These are phyloP conservation scores for Omphalea diandra DNA, from an alignment of 441 rosid genomes.

Conservation along the genomic window DNA sequence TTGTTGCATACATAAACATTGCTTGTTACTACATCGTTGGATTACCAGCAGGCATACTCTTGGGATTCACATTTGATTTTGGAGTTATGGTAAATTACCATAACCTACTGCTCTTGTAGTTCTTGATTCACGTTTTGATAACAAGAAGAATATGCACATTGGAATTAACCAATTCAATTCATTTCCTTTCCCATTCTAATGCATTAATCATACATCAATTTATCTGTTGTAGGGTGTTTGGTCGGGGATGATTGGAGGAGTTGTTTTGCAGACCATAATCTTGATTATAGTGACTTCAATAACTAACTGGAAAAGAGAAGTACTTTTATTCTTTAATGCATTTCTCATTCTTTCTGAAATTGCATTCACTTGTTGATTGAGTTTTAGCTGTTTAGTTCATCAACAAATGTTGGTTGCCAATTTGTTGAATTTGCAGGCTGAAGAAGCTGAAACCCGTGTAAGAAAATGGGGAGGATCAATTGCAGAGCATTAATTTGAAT, in stretches of 20 bases:
- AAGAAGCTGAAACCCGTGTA: conserved; percentile 68
- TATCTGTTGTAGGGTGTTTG: conserved; percentile 65
- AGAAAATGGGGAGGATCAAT: conserved; percentile 84
- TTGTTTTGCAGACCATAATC: conserved; percentile 66
- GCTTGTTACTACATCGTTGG: conserved; percentile 79
- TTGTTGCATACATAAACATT: conserved; percentile 76
- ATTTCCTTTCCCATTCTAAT: neutral
- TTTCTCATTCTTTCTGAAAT: neutral
- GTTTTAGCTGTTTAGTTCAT: neutral
- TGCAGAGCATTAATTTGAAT: conserved; percentile 16
- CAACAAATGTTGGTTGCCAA: neutral
- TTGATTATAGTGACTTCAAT: conserved; percentile 53
- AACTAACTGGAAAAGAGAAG: conserved; percentile 80
- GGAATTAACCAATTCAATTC: too few relatives aligned
- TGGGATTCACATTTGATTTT: conserved; percentile 67
- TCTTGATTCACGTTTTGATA: too few relatives aligned
- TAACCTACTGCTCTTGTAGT: neutral
- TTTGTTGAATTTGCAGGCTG: conserved; percentile 49
- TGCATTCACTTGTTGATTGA: neutral
- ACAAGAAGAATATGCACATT: too few relatives aligned
- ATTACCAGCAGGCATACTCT: conserved; percentile 73
- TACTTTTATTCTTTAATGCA: conserved; percentile 8
- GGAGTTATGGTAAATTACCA: conserved; percentile 52
- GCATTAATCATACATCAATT: neutral
- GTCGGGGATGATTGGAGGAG: conserved; percentile 91